Evolutionary conservation across 257 asterid genomes (phyloP).

Genomic region (Solanum gandarillasii): DNA sequence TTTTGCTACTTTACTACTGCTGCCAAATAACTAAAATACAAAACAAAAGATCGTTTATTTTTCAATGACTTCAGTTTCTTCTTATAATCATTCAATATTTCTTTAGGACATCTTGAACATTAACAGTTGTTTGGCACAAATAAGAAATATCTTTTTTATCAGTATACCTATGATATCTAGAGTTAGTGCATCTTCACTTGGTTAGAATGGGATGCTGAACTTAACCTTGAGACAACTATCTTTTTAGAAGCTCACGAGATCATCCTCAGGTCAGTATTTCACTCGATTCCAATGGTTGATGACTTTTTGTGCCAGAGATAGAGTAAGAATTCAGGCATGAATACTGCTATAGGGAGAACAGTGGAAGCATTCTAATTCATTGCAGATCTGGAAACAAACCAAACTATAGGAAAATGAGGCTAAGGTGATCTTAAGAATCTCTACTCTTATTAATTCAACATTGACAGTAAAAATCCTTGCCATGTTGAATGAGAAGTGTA

Average conservation of each 20-base stretch:
- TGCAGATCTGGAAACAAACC: background rate
- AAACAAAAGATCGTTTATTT: background rate
- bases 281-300: background rate
- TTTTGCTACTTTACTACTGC: background rate
- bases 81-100: background rate
- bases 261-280: background rate
- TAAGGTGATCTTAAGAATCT: background rate
- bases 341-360: background rate
- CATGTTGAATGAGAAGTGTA: background rate
- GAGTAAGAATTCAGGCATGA: background rate
- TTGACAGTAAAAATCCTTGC: background rate
- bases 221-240: background rate
- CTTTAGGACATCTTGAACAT: background rate
- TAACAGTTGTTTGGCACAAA: background rate
- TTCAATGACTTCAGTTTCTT: background rate
- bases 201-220: background rate
- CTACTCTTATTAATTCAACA: background rate
- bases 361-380: background rate
- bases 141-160: background rate
- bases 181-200: background rate
- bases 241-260: background rate
- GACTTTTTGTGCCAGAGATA: background rate
- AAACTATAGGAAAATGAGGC: background rate
- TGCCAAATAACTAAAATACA: background rate
- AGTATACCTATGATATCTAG: background rate